Conservation (phyloP, 305 asterid species). For the Solanum hybrid region DNA sequence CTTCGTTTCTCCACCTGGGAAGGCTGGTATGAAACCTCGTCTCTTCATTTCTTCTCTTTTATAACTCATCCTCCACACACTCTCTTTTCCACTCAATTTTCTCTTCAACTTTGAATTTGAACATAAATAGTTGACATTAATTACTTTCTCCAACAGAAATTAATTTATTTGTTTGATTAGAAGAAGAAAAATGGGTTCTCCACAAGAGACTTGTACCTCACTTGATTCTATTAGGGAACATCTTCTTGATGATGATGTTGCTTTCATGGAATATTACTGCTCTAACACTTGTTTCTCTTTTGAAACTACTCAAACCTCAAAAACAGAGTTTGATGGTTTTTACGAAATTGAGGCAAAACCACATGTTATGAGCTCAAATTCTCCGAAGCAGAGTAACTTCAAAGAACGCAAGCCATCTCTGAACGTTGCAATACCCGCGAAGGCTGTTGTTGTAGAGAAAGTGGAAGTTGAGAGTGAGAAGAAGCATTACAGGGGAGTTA, state of each 20-base stretch:
- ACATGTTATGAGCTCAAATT: neutral
- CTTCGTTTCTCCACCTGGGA: slow-evolving; percentile 3
- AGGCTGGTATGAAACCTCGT: neutral
- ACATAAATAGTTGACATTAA: neutral
- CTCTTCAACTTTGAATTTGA: neutral
- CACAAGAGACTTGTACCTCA: neutral
- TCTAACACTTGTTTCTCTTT: neutral
- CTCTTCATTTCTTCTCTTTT: neutral
- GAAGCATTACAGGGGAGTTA: slow-evolving; percentile 54
- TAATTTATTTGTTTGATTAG: neutral
- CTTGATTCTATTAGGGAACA: neutral
- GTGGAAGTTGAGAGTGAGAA: slow-evolving; percentile 1
- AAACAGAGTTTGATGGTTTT: neutral
- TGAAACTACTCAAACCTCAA: neutral
- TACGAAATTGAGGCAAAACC: slow-evolving; percentile 14
- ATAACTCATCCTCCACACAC: neutral
- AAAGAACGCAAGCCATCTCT: slow-evolving; percentile 26
- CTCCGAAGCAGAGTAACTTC: neutral
- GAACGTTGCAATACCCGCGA: slow-evolving; percentile 20
- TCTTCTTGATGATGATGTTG: slow-evolving; percentile 3
- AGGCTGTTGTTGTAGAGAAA: neutral
- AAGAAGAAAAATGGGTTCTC: neutral
- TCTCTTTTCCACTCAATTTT: neutral
- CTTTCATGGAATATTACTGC: neutral
- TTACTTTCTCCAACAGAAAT: neutral